phyloP scores from a whole-genome alignment of 495 filamentous ascomycete genomes.

The Hypoxylon intermedium region DNA sequence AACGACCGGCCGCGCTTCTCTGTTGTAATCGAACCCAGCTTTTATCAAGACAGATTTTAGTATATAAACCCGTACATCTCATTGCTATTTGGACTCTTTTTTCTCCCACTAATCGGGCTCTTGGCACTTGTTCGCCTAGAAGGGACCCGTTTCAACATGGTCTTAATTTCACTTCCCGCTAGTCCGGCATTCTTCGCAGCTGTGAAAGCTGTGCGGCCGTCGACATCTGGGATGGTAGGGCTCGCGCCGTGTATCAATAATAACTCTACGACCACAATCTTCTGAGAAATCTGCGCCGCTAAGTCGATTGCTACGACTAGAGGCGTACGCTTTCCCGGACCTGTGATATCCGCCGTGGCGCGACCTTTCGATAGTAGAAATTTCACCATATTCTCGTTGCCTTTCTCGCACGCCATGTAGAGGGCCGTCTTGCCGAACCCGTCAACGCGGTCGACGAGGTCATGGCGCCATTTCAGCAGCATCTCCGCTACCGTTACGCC shows the following conservation, averaged over 20 bases:
- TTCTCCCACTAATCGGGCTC: background rate
- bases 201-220: conserved; percentile 27
- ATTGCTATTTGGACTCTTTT: conserved; percentile 8
- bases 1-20: too few relatives aligned
- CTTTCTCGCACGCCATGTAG: conserved; percentile 38
- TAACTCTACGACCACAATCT: conserved; percentile 29
- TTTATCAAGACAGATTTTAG: conserved; percentile 6
- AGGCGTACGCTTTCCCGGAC: conserved; percentile 25
- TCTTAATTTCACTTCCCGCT: conserved; percentile 28
- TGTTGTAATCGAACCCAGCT: background rate
- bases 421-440: conserved; percentile 38
- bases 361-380: conserved; percentile 15
- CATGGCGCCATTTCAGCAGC: conserved; percentile 18
- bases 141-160: conserved; percentile 18
- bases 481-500: conserved; percentile 29
- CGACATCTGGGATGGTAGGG: conserved; percentile 24
- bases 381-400: conserved; percentile 35
- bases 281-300: conserved; percentile 16
- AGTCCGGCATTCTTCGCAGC: conserved; percentile 36
- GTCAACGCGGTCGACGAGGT: conserved; percentile 25
- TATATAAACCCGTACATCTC: conserved; percentile 4
- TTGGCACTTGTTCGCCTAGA: conserved; percentile 14
- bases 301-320: conserved; percentile 38
- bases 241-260: conserved; percentile 41
- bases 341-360: conserved; percentile 28